Conservation (phyloP, 257 asterid genomes). For the Knoxia roxburghii region DNA sequence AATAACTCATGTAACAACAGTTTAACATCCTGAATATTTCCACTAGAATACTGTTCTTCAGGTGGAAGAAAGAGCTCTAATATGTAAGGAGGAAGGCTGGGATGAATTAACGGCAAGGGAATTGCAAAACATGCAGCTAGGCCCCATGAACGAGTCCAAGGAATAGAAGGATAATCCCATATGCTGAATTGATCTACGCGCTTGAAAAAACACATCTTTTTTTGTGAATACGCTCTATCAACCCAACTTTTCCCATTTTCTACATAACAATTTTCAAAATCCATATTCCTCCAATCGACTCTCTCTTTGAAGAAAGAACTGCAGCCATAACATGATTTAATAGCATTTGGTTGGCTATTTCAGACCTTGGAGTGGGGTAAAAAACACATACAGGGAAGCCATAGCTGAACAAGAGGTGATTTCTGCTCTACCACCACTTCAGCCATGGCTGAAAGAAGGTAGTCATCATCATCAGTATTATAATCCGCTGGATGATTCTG, state of each 20-base stretch:
- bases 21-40: background rate
- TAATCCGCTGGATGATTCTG: too few species aligned
- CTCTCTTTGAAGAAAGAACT: too few species aligned
- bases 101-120: background rate
- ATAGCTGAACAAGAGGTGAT: too few species aligned
- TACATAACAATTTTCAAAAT: background rate
- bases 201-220: background rate
- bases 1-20: background rate
- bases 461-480: too few species aligned
- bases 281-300: too few species aligned
- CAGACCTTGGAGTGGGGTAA: too few species aligned
- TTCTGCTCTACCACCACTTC: too few species aligned
- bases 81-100: background rate
- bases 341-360: too few species aligned
- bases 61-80: slow-evolving; percentile 1
- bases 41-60: background rate
- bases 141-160: background rate
- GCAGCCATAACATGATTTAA: too few species aligned
- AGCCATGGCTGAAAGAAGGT: too few species aligned
- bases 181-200: background rate
- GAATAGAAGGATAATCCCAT: background rate
- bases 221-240: background rate
- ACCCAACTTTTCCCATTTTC: background rate
- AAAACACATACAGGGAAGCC: too few species aligned
- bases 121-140: background rate